Evolutionary conservation across 1,284 basidiomycete species (phyloP).

Genomic region (Ganoderma lingzhi): DNA sequence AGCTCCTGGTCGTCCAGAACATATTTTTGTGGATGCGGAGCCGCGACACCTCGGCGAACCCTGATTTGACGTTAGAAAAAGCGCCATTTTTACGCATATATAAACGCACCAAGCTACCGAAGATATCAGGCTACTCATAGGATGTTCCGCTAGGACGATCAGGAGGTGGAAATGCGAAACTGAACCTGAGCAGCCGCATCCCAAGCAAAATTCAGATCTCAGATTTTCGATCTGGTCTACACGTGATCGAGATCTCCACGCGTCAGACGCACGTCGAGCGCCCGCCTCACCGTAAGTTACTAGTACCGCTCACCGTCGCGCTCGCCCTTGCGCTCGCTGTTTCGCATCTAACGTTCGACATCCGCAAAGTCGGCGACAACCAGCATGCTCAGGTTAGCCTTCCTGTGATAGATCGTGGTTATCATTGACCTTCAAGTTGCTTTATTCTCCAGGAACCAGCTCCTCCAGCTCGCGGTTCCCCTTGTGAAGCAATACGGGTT

Average conservation of each 20-base stretch:
- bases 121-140: constrained; percentile 80
- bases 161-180: neutral
- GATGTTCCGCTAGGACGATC: constrained; percentile 1
- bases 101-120: constrained; percentile 53
- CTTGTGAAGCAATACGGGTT: constrained; percentile 74
- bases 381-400: constrained; percentile 24
- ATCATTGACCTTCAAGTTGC: neutral
- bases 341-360: neutral
- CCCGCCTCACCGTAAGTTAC: neutral
- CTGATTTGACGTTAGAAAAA: constrained; percentile 50
- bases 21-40: constrained; percentile 87
- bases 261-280: constrained; percentile 4
- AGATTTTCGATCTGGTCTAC: constrained; percentile 15
- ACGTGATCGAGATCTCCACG: constrained; percentile 13
- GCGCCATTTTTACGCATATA: neutral
- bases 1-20: constrained; percentile 92
- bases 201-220: constrained; percentile 34
- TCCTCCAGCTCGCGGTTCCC: constrained; percentile 65
- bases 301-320: neutral
- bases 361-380: neutral
- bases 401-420: neutral
- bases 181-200: neutral
- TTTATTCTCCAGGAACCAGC: constrained; percentile 27
- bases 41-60: constrained; percentile 87
- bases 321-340: neutral